Evolutionary conservation across 2,329 filamentous ascomycete species (phyloP).

Genomic region (Pseudogymnoascus sp.): DNA sequence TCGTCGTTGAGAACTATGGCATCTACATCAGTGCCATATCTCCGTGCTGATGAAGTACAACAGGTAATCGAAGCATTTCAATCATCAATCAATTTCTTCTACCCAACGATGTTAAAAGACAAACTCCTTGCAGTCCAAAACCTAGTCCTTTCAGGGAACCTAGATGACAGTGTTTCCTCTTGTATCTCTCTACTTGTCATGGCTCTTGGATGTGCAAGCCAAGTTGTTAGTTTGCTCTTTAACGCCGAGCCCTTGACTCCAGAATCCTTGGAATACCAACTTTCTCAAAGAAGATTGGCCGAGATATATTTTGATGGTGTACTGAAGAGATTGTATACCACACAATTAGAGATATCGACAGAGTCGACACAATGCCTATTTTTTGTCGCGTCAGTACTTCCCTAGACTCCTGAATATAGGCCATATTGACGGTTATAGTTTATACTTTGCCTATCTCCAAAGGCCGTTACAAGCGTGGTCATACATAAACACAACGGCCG

Average conservation of each 20-base stretch:
- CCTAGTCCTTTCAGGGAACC: conserved; percentile 29
- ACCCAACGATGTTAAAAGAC: conserved; percentile 39
- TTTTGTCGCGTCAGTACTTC: conserved; percentile 37
- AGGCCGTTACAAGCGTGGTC: conserved; percentile 46
- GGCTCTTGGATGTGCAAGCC: not conserved
- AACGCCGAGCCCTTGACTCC: conserved; percentile 14
- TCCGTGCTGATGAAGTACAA: conserved; percentile 35
- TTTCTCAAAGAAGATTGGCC: conserved; percentile 31
- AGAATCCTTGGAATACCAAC: conserved; percentile 27
- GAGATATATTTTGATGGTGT: conserved; percentile 40
- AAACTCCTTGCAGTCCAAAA: conserved; percentile 31
- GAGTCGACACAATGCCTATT: conserved; percentile 43
- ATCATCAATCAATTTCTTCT: conserved; percentile 44
- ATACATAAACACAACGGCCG: conserved; percentile 41
- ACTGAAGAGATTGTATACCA: conserved; percentile 38
- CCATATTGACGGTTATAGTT: conserved; percentile 20
- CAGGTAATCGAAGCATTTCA: conserved; percentile 38
- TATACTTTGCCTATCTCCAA: conserved; percentile 44
- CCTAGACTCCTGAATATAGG: not conserved
- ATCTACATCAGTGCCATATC: conserved; percentile 35
- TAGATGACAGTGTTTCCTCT: conserved; percentile 32
- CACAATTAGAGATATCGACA: conserved; percentile 39
- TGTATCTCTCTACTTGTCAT: conserved; percentile 34
- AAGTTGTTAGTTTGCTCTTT: conserved; percentile 20
- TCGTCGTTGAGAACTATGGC: conserved; percentile 29